phyloP scores from a whole-genome alignment of 768 basidiomycete genomes.

The Rhizopogon vinicolor region DNA sequence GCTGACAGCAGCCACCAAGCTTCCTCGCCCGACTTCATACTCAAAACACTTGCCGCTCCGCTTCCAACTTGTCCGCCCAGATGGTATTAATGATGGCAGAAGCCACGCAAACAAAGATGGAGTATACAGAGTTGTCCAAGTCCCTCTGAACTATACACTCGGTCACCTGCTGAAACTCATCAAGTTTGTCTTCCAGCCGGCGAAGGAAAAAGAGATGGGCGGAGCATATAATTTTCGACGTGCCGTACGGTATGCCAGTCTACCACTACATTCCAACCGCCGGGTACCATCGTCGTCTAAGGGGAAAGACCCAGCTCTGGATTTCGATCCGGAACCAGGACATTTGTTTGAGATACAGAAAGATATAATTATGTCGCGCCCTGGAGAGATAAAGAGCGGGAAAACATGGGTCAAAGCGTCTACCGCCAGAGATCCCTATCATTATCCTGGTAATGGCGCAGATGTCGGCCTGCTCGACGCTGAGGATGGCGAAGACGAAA shows the following conservation, averaged over 20 bases:
- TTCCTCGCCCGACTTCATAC: slow-evolving; percentile 44
- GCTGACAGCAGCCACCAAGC: slow-evolving; percentile 30
- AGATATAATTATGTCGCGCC: slow-evolving; percentile 36
- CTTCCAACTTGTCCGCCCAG: slow-evolving; percentile 49
- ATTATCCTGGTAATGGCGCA: slow-evolving; percentile 35
- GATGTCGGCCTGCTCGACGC: slow-evolving; percentile 26
- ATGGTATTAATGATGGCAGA: slow-evolving; percentile 12
- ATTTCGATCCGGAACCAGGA: slow-evolving; percentile 25
- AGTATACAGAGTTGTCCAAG: slow-evolving; percentile 61
- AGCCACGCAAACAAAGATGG: slow-evolving; percentile 35
- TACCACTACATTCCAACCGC: background rate
- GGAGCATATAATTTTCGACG: slow-evolving; percentile 15
- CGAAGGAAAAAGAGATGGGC: slow-evolving; percentile 19
- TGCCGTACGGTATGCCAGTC: slow-evolving; percentile 21
- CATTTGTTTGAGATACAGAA: slow-evolving; percentile 63
- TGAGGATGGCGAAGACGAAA: slow-evolving; percentile 34
- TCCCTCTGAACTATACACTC: slow-evolving; percentile 68
- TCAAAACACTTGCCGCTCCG: slow-evolving; percentile 59
- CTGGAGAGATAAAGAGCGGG: slow-evolving; percentile 51
- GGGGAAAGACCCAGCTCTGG: slow-evolving; percentile 14
- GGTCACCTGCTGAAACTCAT: slow-evolving; percentile 59
- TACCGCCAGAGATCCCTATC: slow-evolving; percentile 46
- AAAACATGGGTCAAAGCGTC: slow-evolving; percentile 47
- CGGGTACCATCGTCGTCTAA: slow-evolving; percentile 7
- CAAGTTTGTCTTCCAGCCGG: slow-evolving; percentile 48